These are phyloP conservation scores for Senecio squalidus DNA, from an alignment of 140 eudicot genomes.

Conservation along the genomic window DNA sequence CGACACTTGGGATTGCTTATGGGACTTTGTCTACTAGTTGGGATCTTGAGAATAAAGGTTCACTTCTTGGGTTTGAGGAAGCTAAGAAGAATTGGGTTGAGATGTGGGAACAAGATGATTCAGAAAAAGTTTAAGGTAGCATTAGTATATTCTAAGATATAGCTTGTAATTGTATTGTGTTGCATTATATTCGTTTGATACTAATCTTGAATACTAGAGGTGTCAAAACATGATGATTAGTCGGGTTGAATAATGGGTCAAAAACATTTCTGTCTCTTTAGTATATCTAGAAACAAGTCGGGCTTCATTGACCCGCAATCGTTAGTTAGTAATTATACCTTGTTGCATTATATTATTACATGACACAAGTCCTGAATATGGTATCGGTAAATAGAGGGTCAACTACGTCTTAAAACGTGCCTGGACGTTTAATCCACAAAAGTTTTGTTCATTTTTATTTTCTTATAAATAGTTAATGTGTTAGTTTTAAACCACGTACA, in stretches of 20 bases:
- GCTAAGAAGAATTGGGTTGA: slow-evolving; percentile 71
- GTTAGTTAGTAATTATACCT: too few species aligned
- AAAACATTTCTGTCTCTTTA: too few species aligned
- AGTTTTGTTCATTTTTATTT: too few species aligned
- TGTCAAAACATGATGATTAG: neutral
- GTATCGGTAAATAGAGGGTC: too few species aligned
- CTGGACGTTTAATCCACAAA: too few species aligned
- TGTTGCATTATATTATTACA: too few species aligned
- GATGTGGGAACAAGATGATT: slow-evolving; percentile 77
- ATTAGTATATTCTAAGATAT: neutral
- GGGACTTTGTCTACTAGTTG: slow-evolving; percentile 86
- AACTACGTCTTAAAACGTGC: too few species aligned
- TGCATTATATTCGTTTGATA: neutral
- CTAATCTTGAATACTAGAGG: neutral
- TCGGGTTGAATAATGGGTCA: neutral
- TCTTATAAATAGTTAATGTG: too few species aligned
- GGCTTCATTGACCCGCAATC: too few species aligned
- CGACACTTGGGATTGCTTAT: slow-evolving; percentile 80
- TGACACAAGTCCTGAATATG: too few species aligned
- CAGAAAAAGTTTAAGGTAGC: slow-evolving; percentile 20
- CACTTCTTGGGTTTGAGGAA: slow-evolving; percentile 72
- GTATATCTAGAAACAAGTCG: too few species aligned
- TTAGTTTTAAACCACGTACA: too few species aligned
- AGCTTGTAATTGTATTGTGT: neutral
- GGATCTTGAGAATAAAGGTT: slow-evolving; percentile 71